Evolutionary conservation across 2,329 filamentous ascomycete species (phyloP), one percentile per base, ranked within the genome.

Genomic region (Bretziella fagacearum): DNA sequence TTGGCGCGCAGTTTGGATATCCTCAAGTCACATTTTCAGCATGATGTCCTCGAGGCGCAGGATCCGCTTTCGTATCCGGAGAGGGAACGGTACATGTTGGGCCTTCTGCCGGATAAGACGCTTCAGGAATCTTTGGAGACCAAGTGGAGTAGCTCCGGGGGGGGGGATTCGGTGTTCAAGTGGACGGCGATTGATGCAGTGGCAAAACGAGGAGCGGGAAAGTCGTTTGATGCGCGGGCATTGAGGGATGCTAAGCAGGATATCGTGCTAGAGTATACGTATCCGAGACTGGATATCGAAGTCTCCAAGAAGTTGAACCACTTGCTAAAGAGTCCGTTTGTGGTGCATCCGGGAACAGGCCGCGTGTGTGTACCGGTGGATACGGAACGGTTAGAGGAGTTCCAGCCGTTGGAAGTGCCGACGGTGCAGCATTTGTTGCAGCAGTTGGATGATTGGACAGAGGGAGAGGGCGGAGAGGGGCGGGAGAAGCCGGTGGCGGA

Each of bases 221-320:
- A 77, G 57, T 70, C 71, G 7, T 71, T 94, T n/a, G 79, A 91
- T 54, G 62, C 77, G 0, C 76, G 72, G 52, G 76, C 79, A 2
- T 71, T 98, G 10, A 72, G 81, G 6, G 84, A 95, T 56, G 85
- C 86, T 18, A 96, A 95, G 64, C 86, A 95, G 61, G 91, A 96
- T 59, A 83, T 98, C 52, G 79, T 96, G 3, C 74, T 98, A 25
- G 91, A 98, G 64, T 96, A 98, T 65, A 95, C 91, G 5, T 98
- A 98, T 62, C 91, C 91, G 2, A 81, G 91, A 32, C 81, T 98
- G 47, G 91, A 98, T 68, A 87, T 91, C 52, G 86, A 94, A 62
- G 91, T 98, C 59, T 91, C 83, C 59, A 96, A 96, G 69, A 94
- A 95, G 61, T 76, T 93, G 49, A 96, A 95, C 66, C 91, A 98